Conservation (phyloP, 345 rosid species). For the Citrus trifoliata region DNA sequence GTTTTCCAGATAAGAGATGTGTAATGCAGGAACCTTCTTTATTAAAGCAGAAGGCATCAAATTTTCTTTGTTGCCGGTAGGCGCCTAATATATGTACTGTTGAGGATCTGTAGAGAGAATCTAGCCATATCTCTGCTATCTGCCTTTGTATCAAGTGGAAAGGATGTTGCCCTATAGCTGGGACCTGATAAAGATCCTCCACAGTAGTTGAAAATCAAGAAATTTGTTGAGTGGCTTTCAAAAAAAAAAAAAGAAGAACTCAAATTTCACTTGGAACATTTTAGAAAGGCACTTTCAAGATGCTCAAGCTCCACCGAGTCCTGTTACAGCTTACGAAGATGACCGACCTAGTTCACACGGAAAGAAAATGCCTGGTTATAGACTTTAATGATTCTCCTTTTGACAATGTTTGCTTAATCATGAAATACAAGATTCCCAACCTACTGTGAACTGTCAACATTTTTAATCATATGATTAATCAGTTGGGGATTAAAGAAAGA, state of each 20-base stretch:
- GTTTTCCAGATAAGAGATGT: not conserved
- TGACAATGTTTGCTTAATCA: not conserved
- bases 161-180: not conserved
- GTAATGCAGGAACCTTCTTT: not conserved
- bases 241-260: too few species aligned
- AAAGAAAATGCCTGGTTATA: not conserved
- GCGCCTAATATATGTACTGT: not conserved
- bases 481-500: not conserved
- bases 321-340: not conserved
- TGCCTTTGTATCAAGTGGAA: not conserved
- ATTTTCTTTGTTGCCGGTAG: not conserved
- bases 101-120: not conserved
- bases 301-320: not conserved
- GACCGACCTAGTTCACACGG: not conserved
- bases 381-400: slow-evolving; percentile 2
- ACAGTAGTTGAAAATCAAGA: not conserved
- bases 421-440: slow-evolving; percentile 8
- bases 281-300: not conserved
- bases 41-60: not conserved
- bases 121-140: not conserved
- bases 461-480: not conserved
- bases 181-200: not conserved
- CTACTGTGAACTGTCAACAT: not conserved
- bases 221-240: not conserved
- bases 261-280: not conserved